A percentile compares a stretch with the other conserved stretches of the same genome.
These are phyloP conservation scores for Mitragyna speciosa DNA, from an alignment of 257 asterid species.

Conservation along the genomic window DNA sequence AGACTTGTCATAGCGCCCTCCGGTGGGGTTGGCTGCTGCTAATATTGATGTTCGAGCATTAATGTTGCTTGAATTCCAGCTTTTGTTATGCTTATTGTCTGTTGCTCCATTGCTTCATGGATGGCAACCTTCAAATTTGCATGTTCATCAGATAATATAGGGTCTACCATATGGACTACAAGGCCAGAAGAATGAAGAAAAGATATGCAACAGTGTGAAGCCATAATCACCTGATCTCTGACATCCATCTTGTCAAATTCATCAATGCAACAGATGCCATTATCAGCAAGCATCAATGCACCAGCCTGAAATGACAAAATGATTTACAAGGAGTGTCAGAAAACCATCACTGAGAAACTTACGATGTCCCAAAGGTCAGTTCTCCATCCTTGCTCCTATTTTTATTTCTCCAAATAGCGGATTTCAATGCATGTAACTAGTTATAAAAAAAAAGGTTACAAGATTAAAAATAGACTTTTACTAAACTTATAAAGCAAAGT, in stretches of 20 bases:
- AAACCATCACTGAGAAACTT: not conserved
- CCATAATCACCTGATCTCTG: conserved; percentile 78
- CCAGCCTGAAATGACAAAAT: conserved; percentile 68
- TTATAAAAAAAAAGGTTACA: not conserved
- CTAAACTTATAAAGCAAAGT: not conserved
- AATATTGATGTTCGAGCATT: conserved; percentile 97
- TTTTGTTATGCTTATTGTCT: conserved; percentile 97
- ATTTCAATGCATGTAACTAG: not conserved
- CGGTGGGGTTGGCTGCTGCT: conserved; percentile 99
- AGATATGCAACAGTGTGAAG: not conserved
- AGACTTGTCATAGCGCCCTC: conserved; percentile 97
- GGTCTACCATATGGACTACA: conserved; percentile 12
- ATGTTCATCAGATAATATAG: conserved; percentile 7
- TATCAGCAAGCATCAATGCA: conserved; percentile 99
- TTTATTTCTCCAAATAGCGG: not conserved
- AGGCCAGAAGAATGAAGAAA: conserved; percentile 7
- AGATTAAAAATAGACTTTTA: too few relatives aligned
- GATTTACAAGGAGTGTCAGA: not conserved
- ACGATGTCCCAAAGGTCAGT: not conserved
- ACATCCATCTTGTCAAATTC: conserved; percentile 98
- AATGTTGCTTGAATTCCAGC: conserved; percentile 99
- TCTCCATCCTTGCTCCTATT: not conserved
- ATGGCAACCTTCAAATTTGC: conserved; percentile 76
- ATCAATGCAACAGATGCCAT: conserved; percentile 95
- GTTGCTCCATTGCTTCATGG: conserved; percentile 99